Percentiles rank a stretch among this genome's conserved stretches.
Evolutionary conservation across 2,329 filamentous ascomycete genomes (phyloP).

Genomic region (Cercospora canescens): DNA sequence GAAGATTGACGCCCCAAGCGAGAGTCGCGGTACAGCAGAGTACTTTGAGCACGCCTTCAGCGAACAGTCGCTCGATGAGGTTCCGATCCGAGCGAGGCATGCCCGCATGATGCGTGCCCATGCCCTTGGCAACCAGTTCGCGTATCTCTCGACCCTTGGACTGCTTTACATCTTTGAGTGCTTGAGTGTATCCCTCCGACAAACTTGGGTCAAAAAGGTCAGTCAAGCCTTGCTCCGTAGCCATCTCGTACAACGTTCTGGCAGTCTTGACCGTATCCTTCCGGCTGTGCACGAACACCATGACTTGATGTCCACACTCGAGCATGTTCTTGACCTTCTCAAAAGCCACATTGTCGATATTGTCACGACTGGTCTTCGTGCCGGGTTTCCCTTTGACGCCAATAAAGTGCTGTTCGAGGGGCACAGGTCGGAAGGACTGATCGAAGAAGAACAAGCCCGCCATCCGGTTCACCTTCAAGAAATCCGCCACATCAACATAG

Average conservation of each 20-base stretch:
- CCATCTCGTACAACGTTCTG: conserved; percentile 81
- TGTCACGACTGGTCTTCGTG: conserved; percentile 78
- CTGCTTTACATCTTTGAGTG: conserved; percentile 79
- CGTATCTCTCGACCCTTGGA: conserved; percentile 84
- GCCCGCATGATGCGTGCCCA: conserved; percentile 94
- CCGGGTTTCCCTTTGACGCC: conserved; percentile 91
- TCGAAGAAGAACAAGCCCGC: conserved; percentile 97
- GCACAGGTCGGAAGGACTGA: conserved; percentile 90
- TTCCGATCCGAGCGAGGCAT: conserved; percentile 95
- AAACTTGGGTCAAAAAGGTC: conserved; percentile 80
- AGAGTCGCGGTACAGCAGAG: conserved; percentile 97
- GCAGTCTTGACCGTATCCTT: conserved; percentile 92
- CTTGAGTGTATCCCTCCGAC: conserved; percentile 78
- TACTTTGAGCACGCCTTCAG: conserved; percentile 89
- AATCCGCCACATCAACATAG: conserved; percentile 94
- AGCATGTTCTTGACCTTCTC: conserved; percentile 97
- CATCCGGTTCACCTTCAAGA: conserved; percentile 91
- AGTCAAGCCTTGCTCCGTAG: conserved; percentile 72
- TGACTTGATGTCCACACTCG: conserved; percentile 87
- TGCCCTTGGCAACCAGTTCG: conserved; percentile 84
- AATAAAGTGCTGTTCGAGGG: conserved; percentile 94
- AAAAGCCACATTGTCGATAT: conserved; percentile 82
- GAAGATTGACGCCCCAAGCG: conserved; percentile 98
- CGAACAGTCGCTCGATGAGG: conserved; percentile 89
- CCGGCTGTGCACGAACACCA: conserved; percentile 98